Conservation (phyloP, 441 rosid genomes). For the Bruguiera hainesii region DNA sequence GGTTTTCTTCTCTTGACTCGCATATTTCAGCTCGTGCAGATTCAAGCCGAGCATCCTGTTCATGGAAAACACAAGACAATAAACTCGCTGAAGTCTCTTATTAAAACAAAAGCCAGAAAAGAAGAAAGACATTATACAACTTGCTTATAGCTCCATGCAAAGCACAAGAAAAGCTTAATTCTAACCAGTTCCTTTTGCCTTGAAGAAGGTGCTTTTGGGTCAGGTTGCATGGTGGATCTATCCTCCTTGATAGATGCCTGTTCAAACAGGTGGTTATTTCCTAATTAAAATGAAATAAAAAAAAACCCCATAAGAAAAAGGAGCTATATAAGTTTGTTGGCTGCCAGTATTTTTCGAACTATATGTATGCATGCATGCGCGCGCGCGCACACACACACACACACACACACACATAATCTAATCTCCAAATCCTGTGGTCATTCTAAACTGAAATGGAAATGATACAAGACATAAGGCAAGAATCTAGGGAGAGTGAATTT, state of each 20-base stretch:
- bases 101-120: neutral
- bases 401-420: no score
- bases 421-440: no score
- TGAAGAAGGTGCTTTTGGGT: constrained; percentile 35
- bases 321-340: neutral
- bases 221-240: constrained; percentile 27
- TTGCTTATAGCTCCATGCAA: neutral
- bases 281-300: neutral
- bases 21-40: constrained; percentile 64
- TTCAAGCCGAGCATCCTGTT: constrained; percentile 50
- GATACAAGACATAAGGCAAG: no score
- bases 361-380: no score
- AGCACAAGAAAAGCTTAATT: neutral
- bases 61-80: neutral
- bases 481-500: no score
- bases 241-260: constrained; percentile 21
- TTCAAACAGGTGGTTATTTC: neutral
- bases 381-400: no score
- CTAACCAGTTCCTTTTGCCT: constrained; percentile 31
- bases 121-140: neutral
- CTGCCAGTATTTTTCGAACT: no score
- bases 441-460: no score
- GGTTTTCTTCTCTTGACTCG: constrained; percentile 68
- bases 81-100: neutral
- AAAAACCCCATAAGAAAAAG: neutral